A percentile compares a stretch with the other conserved stretches of the same genome.
These are phyloP conservation scores for Cylindrotheca fusiformis DNA, from an alignment of 108 stramenopile species.

Conservation along the genomic window DNA sequence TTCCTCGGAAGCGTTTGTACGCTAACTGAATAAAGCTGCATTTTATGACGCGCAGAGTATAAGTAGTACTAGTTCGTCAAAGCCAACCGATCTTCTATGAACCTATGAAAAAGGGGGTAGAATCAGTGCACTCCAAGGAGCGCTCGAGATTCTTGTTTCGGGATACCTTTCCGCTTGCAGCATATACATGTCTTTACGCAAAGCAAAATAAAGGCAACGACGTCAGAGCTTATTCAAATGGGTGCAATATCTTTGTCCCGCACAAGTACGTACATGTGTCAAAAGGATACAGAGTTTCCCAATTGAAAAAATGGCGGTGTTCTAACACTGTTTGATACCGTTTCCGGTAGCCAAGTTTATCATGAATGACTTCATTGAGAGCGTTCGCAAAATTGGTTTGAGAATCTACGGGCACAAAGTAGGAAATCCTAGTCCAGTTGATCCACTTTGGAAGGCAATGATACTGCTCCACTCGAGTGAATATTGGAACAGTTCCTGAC, in stretches of 20 bases:
- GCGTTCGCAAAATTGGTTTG: neutral
- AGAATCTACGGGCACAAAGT: neutral
- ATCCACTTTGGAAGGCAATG: constrained; percentile 4
- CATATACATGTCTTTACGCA: too few relatives aligned
- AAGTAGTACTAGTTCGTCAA: too few relatives aligned
- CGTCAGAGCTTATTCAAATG: too few relatives aligned
- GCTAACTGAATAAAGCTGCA: too few relatives aligned
- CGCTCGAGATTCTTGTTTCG: constrained; percentile 11
- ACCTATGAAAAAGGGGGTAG: neutral
- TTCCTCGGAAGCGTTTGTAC: too few relatives aligned
- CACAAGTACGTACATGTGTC: constrained; percentile 13
- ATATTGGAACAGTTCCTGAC: constrained; percentile 17
- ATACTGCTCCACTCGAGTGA: constrained; percentile 15
- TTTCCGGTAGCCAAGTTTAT: neutral
- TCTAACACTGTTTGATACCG: constrained; percentile 6
- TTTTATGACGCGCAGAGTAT: too few relatives aligned
- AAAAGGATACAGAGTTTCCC: constrained; percentile 22
- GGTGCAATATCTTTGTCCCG: too few relatives aligned
- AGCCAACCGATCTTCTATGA: too few relatives aligned
- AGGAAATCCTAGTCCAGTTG: constrained; percentile 8
- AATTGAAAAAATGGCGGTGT: constrained; percentile 28
- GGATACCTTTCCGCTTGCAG: constrained; percentile 26
- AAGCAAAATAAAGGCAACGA: too few relatives aligned
- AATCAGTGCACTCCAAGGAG: neutral
- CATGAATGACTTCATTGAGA: neutral